Conservation (phyloP, 805 yeast species). For the Teunomyces lycoperdinae region DNA sequence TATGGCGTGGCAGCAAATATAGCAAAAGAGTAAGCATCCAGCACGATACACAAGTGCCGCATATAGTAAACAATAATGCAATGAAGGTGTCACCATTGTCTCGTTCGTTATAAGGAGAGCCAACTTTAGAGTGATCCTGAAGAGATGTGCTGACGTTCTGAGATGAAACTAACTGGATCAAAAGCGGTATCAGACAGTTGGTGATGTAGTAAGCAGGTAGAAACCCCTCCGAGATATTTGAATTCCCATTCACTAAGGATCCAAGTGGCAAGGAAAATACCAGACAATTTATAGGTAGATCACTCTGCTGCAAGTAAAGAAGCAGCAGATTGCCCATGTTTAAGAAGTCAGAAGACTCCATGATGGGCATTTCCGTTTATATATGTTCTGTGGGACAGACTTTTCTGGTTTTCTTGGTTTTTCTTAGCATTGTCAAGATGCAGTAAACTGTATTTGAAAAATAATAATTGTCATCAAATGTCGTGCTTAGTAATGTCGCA, state of each 20-base stretch:
- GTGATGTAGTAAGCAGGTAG: slow-evolving; percentile 47
- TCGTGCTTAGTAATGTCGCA: background rate
- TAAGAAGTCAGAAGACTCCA: slow-evolving; percentile 3
- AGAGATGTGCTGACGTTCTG: slow-evolving; percentile 1
- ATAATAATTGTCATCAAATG: background rate
- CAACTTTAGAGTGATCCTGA: background rate
- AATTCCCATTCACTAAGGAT: slow-evolving; percentile 18
- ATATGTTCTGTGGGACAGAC: background rate
- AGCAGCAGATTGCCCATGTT: slow-evolving; percentile 19
- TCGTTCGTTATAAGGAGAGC: slow-evolving; percentile 24
- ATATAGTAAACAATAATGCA: slow-evolving; percentile 49
- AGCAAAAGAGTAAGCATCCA: slow-evolving; percentile 70
- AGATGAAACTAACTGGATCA: slow-evolving; percentile 10
- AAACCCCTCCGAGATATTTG: slow-evolving; percentile 16
- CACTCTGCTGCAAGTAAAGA: slow-evolving; percentile 17
- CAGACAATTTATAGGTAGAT: slow-evolving; percentile 31
- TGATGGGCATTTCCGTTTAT: slow-evolving; percentile 4
- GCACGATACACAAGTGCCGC: slow-evolving; percentile 55
- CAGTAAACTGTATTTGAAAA: background rate
- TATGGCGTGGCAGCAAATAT: slow-evolving; percentile 46
- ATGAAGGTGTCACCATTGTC: slow-evolving; percentile 43
- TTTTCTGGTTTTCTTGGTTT: slow-evolving; percentile 3
- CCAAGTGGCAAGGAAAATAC: slow-evolving; percentile 39
- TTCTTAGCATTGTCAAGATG: slow-evolving; percentile 2
- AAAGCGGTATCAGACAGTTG: slow-evolving; percentile 34